phyloP scores from a whole-genome alignment of 305 asterid genomes.

The Fraxinus latifolia region DNA sequence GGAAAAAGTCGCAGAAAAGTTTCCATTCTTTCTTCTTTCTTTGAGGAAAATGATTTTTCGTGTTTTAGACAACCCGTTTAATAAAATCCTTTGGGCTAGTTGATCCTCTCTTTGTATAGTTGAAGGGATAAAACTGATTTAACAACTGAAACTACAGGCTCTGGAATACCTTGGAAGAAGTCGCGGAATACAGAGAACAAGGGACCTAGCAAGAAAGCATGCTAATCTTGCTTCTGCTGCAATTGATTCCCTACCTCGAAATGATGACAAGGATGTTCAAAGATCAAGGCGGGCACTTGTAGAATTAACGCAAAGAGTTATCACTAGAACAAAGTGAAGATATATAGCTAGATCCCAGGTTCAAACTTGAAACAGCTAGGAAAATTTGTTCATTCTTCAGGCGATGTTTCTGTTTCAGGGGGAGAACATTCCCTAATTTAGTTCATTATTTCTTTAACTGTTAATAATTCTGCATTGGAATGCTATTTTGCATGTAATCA shows the following conservation, averaged over 20 bases:
- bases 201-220: conserved; percentile 78
- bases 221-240: conserved; percentile 85
- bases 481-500: background rate
- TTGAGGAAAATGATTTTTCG: background rate
- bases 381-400: conserved; percentile 23
- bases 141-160: conserved; percentile 46
- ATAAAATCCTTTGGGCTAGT: background rate
- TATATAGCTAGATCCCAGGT: conserved; percentile 17
- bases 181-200: conserved; percentile 71
- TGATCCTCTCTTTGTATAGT: background rate
- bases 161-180: conserved; percentile 75
- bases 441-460: conserved; percentile 17
- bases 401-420: conserved; percentile 2
- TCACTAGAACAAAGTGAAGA: conserved; percentile 72
- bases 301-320: conserved; percentile 75
- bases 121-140: background rate
- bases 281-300: conserved; percentile 83
- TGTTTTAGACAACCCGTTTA: background rate
- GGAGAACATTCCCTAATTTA: conserved; percentile 16
- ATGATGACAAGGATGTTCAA: conserved; percentile 63
- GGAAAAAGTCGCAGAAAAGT: conserved; percentile 65
- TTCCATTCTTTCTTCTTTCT: background rate
- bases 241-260: conserved; percentile 69
- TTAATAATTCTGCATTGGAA: conserved; percentile 23
- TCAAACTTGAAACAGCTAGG: conserved; percentile 20